Base-by-base conservation (phyloP, 2,329 filamentous ascomycete genomes). In the Myrmaecium sp. region DNA sequence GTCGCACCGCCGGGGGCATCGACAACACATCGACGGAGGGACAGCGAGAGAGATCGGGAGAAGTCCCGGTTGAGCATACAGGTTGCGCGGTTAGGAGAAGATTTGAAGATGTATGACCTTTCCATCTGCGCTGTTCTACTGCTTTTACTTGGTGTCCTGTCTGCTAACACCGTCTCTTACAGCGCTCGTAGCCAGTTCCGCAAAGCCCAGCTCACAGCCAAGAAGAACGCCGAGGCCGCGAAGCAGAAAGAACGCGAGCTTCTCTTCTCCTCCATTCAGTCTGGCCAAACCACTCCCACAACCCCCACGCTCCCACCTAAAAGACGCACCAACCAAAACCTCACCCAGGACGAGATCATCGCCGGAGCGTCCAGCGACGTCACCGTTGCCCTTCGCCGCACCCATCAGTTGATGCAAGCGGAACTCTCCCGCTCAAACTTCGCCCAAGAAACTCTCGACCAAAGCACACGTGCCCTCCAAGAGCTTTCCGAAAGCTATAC, bases 381-480 rank as follows among this genome's bases (percentile, higher is more conserved):
- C 28, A 95, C 86, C 3, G 62, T 72, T 25, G 79, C 83, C 2
- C 64, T 98, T 27, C 69, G 82, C 33, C 66, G 83, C 33, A 91
- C 86, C 5, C 84, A 95, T 52, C 71, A 79, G 34, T 66, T 92
- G 42, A 84, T 95, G 59, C 72, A 80, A 36, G 64, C 71, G 4
- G 84, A 94, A 58, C 68, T 98, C 5, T 71, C 75, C 24, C 74
- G 82, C 32, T 91, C 81, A 37, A 74, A 80, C 41, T 95, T 92
- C 46, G 86, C 86, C 11, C 76, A 89, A 41, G 76, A 92, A 50
- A 91, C 83, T 1, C 64, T 98, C 30, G 73, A 75, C 33, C 74
- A 89, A 56, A 84, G 77, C 2, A 86, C 80, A 5, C 74, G 72
- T 6, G 82, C 84, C 7, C 65, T 98, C n/a, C 66, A 67, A 28